These are phyloP conservation scores for Blakeslea trispora DNA, from an alignment of 371 early-diverging fungal species.

Conservation along the genomic window DNA sequence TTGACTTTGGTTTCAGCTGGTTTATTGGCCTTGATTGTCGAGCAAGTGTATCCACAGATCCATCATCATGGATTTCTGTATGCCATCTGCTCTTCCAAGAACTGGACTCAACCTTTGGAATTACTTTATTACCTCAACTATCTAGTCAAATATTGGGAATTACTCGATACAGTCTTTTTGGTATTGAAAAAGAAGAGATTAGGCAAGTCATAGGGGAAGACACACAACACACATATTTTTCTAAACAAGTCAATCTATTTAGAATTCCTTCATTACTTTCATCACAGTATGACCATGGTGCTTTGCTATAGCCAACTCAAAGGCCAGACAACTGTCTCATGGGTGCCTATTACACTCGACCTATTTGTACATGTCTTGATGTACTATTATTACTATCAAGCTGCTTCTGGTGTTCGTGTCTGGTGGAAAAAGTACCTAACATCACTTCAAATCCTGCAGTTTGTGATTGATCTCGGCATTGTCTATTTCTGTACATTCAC, in stretches of 20 bases:
- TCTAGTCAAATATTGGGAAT: constrained; percentile 71
- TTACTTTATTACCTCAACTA: constrained; percentile 73
- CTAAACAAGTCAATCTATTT: too few species aligned
- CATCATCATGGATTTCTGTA: constrained; percentile 64
- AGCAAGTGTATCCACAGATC: constrained; percentile 66
- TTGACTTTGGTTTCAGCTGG: constrained; percentile 63
- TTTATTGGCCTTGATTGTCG: constrained; percentile 62
- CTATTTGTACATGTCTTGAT: constrained; percentile 85
- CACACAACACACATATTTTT: too few species aligned
- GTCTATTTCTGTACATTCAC: constrained; percentile 77
- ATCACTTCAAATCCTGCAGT: constrained; percentile 84
- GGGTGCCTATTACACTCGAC: constrained; percentile 78
- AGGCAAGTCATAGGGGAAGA: too few species aligned
- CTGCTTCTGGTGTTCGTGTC: constrained; percentile 72
- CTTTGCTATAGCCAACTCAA: constrained; percentile 75
- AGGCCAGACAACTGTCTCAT: constrained; percentile 72
- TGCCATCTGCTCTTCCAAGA: constrained; percentile 54
- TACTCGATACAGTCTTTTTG: constrained; percentile 70
- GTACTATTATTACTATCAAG: constrained; percentile 89
- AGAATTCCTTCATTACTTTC: constrained; percentile 82
- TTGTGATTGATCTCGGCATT: constrained; percentile 74
- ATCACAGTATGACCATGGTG: constrained; percentile 80
- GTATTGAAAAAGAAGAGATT: constrained; percentile 68
- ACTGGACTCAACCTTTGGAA: constrained; percentile 61
- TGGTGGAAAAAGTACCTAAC: constrained; percentile 93